These are phyloP conservation scores for Spinacia oleracea DNA, from an alignment of 179 eudicot species.

Conservation along the genomic window DNA sequence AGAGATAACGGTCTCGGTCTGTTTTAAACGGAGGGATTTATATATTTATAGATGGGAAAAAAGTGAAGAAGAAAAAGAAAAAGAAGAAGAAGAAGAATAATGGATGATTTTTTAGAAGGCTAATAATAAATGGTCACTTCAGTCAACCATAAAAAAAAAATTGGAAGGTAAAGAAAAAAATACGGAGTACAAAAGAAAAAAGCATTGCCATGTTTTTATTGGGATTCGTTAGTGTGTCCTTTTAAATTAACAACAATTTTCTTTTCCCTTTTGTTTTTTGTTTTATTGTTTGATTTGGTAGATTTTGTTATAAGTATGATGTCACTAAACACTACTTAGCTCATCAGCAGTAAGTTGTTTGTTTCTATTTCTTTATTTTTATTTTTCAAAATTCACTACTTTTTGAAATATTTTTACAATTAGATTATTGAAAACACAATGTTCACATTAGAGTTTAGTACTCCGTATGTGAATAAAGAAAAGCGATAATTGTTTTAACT, in stretches of 20 bases:
- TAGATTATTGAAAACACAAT: too few species aligned
- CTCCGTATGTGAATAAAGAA: too few species aligned
- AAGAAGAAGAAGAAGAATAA: not conserved
- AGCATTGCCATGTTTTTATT: slow-evolving; percentile 31
- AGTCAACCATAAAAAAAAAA: slow-evolving; percentile 24
- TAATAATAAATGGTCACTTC: slow-evolving; percentile 21
- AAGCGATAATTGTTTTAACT: too few species aligned
- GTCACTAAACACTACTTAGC: not conserved
- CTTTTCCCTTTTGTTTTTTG: not conserved
- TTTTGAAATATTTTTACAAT: too few species aligned
- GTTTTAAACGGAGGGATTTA: not conserved
- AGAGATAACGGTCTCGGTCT: not conserved
- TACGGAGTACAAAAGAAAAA: slow-evolving; percentile 17
- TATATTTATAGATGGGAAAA: not conserved
- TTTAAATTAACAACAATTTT: not conserved
- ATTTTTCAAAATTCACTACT: not conserved
- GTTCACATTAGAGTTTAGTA: too few species aligned
- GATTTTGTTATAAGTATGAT: slow-evolving; percentile 16
- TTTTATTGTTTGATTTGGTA: slow-evolving; percentile 29
- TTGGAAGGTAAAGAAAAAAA: slow-evolving; percentile 17
- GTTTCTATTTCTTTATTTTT: not conserved
- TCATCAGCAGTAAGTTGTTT: not conserved
- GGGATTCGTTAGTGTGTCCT: slow-evolving; percentile 38
- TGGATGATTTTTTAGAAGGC: slow-evolving; percentile 23
- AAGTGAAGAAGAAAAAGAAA: too few species aligned